Percentiles rank a stretch among this genome's conserved stretches.
Conservation (phyloP, 805 yeast genomes). For the Danielozyma ontarioensis region DNA sequence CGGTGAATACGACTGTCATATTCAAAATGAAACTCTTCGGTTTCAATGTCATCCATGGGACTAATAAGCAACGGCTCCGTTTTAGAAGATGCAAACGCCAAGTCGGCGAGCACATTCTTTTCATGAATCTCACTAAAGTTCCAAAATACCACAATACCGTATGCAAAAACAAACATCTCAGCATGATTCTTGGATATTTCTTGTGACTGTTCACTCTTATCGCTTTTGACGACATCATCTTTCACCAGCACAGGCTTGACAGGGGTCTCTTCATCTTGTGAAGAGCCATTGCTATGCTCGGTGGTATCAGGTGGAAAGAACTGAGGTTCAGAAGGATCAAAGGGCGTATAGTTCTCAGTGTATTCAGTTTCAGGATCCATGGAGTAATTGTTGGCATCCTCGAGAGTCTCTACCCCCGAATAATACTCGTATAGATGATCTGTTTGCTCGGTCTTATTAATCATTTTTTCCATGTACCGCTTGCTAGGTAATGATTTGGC, state of each 20-base stretch:
- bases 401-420: constrained; percentile 69
- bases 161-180: constrained; percentile 82
- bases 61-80: constrained; percentile 52
- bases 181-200: constrained; percentile 62
- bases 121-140: constrained; percentile 90
- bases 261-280: background rate
- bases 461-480: constrained; percentile 65
- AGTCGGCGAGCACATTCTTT: constrained; percentile 87
- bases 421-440: constrained; percentile 92
- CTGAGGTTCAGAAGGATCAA: constrained; percentile 92
- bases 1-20: constrained; percentile 59
- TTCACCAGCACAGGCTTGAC: background rate
- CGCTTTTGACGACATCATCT: background rate
- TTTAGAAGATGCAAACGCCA: constrained; percentile 58
- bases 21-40: constrained; percentile 79
- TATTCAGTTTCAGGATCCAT: constrained; percentile 42
- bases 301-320: constrained; percentile 53
- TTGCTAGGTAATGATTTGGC: constrained; percentile 39
- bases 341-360: constrained; percentile 47
- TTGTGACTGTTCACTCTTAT: background rate
- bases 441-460: constrained; percentile 75
- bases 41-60: constrained; percentile 83
- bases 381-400: constrained; percentile 45
- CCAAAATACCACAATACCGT: constrained; percentile 98
- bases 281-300: constrained; percentile 1